phyloP scores from a whole-genome alignment of 805 yeast species.

The Candida multigemmis region DNA sequence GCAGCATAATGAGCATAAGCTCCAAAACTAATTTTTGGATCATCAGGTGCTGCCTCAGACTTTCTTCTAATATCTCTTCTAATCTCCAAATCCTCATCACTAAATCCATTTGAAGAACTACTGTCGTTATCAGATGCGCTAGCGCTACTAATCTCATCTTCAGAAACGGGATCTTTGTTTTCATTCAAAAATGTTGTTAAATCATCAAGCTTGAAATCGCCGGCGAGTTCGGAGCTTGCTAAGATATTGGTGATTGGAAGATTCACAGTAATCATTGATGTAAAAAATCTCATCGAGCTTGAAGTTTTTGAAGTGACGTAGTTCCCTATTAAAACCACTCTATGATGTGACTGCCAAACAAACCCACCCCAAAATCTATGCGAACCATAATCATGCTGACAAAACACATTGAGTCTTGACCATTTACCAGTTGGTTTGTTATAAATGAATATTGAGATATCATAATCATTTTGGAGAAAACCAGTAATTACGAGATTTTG shows the following conservation, averaged over 20 bases:
- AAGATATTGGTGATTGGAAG: conserved; percentile 46
- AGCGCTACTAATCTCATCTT: conserved; percentile 5
- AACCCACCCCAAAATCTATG: conserved; percentile 62
- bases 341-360: conserved; percentile 75
- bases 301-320: conserved; percentile 34
- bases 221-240: conserved; percentile 33
- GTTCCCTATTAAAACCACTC: conserved; percentile 54
- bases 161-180: conserved; percentile 7
- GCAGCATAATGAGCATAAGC: conserved; percentile 72
- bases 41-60: conserved; percentile 1
- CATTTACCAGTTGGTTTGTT: conserved; percentile 51
- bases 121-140: conserved; percentile 5
- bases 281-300: conserved; percentile 40
- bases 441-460: conserved; percentile 40
- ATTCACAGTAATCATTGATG: conserved; percentile 39
- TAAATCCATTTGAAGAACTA: conserved; percentile 2
- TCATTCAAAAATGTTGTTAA: too few relatives aligned
- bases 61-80: neutral
- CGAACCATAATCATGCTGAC: conserved; percentile 42
- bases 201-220: conserved; percentile 14
- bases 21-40: conserved; percentile 35
- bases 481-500: conserved; percentile 58
- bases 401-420: conserved; percentile 49
- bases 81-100: conserved; percentile 4
- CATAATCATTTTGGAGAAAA: conserved; percentile 37